These are phyloP conservation scores for Ceratocystis smalleyi DNA, from an alignment of 2,329 filamentous ascomycete genomes.

Conservation along the genomic window DNA sequence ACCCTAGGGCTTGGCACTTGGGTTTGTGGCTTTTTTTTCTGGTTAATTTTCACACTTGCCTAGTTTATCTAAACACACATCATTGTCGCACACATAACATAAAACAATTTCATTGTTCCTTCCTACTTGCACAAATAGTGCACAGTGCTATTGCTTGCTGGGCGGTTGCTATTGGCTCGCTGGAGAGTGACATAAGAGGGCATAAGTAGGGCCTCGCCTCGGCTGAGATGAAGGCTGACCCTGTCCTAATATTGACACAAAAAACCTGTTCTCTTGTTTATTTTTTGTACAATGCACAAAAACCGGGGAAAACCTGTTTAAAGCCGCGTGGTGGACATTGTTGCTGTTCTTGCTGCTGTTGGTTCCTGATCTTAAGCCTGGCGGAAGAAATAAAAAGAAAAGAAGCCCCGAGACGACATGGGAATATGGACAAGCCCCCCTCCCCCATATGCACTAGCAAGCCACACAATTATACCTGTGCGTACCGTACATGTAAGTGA, in stretches of 20 bases:
- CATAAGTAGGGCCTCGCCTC: neutral
- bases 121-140: neutral
- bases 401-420: neutral
- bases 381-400: neutral
- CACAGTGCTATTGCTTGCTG: neutral
- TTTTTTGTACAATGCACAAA: neutral
- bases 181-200: neutral
- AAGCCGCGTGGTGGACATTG: neutral
- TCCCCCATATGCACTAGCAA: neutral
- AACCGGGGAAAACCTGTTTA: neutral
- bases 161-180: neutral
- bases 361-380: neutral
- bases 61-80: too few relatives aligned
- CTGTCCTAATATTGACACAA: neutral
- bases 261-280: neutral
- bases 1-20: too few relatives aligned
- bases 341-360: neutral
- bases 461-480: too few relatives aligned
- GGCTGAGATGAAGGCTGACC: slow-evolving; percentile 1
- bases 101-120: neutral
- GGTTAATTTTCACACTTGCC: too few relatives aligned
- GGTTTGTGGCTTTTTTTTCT: too few relatives aligned
- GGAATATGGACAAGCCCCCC: neutral
- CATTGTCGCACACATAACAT: neutral
- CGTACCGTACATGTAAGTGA: neutral